Evolutionary conservation across 2,329 filamentous ascomycete species (phyloP), one percentile per base, ranked within the genome.

Genomic region (Alternaria rosae): DNA sequence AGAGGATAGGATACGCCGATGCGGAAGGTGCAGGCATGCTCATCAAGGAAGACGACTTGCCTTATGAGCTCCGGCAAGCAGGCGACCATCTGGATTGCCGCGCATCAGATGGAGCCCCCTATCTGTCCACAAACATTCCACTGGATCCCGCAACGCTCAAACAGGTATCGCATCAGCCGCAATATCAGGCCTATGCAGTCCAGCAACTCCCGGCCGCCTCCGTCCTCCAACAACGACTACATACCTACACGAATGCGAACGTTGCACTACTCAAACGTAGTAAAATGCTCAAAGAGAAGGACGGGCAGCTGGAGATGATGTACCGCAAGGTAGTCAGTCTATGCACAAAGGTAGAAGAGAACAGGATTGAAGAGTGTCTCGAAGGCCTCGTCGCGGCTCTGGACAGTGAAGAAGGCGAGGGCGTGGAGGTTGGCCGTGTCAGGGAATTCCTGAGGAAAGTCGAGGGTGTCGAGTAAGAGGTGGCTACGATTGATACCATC

Each of bases 301-400:
- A 92, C 70, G 90, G 89, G 5, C 93, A 97, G 56, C 85, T 97
- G 4, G 94, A 97, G 74, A 85, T 91, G 68, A 93, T 95, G 79
- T 97, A 97, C 77, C 87, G 93, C 25, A 91, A 91, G 68, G 92
- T 98, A 28, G 93, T 99, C 23, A 89, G 91, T 56, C 83, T 97
- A 12, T 97, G 94, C 76, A 97, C 93, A 0, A 89, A 89, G 9
- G 91, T 94, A 32, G 86, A 88, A 1, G 93, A 96, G 64, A 85
- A 86, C 9, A 87, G 92, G 60, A 91, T 98, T 13, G 95, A 98
- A 70, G 87, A 88, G 59, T 87, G 93, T 54, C 84, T 97, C 0
- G 92, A 93, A 54, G 89, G 89, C 3, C 83, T 99, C 44, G 87
- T 96, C 48, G 89, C 92, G 65, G 95, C 95, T 3, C 91, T 98